Percentiles rank a stretch among this genome's conserved stretches.
phyloP scores from a whole-genome alignment of 805 yeast genomes.

The Saccharomycopsis fodiens region DNA sequence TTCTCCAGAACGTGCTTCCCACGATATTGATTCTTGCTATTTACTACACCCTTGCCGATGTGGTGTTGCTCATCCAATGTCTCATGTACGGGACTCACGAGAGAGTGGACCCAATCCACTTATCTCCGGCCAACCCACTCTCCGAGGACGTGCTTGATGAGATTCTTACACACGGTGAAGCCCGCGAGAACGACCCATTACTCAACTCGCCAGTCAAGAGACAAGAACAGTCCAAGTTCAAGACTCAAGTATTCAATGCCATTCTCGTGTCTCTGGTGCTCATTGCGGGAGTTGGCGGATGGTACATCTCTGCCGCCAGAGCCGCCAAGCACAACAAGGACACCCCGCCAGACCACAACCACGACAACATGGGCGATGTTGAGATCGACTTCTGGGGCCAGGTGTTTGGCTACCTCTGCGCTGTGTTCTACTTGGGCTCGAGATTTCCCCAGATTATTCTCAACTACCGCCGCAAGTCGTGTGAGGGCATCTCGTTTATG shows the following conservation, averaged over 20 bases:
- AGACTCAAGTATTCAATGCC: slow-evolving; percentile 24
- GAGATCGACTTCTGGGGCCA: slow-evolving; percentile 77
- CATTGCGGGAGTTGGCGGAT: slow-evolving; percentile 78
- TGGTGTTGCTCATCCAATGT: slow-evolving; percentile 78
- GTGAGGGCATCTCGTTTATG: slow-evolving; percentile 91
- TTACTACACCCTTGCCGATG: slow-evolving; percentile 87
- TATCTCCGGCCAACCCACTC: slow-evolving; percentile 85
- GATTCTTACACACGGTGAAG: slow-evolving; percentile 31
- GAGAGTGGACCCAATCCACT: slow-evolving; percentile 63
- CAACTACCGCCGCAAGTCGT: slow-evolving; percentile 79
- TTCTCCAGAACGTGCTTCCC: slow-evolving; percentile 83
- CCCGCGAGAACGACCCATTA: slow-evolving; percentile 18
- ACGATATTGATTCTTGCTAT: slow-evolving; percentile 92
- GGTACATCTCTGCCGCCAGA: slow-evolving; percentile 60
- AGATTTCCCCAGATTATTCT: slow-evolving; percentile 86
- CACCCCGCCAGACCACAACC: slow-evolving; percentile 24
- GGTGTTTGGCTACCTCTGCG: slow-evolving; percentile 75
- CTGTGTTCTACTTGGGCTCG: slow-evolving; percentile 72
- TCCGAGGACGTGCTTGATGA: slow-evolving; percentile 64
- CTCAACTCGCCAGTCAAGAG: slow-evolving; percentile 24
- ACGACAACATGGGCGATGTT: slow-evolving; percentile 35
- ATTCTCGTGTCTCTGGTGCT: slow-evolving; percentile 50
- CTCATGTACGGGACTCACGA: slow-evolving; percentile 51
- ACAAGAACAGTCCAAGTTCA: slow-evolving; percentile 15
- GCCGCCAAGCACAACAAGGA: slow-evolving; percentile 28